These are phyloP conservation scores for Malassezia restricta DNA, from an alignment of 1,284 basidiomycete genomes.

Conservation along the genomic window DNA sequence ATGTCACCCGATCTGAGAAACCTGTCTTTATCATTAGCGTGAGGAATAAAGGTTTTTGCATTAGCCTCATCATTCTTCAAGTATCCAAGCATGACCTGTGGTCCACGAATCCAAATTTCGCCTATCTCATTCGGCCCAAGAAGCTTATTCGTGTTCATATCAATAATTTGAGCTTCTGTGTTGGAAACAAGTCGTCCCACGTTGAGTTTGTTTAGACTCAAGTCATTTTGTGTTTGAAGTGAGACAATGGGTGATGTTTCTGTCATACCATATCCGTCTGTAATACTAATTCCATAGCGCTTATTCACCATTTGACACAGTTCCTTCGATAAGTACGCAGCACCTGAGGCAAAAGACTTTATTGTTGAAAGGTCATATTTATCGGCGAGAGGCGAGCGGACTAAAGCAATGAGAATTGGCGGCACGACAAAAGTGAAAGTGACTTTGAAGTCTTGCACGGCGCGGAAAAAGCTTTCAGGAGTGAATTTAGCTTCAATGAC, in stretches of 20 bases:
- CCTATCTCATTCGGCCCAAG: conserved; percentile 30
- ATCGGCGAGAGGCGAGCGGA: conserved; percentile 28
- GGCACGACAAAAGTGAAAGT: conserved; percentile 44
- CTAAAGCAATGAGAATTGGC: conserved; percentile 39
- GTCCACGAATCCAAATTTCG: conserved; percentile 37
- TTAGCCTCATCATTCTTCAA: conserved; percentile 40
- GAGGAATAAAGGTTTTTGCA: conserved; percentile 21
- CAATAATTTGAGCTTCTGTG: conserved; percentile 33
- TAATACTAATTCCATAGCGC: conserved; percentile 28
- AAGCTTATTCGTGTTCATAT: conserved; percentile 19
- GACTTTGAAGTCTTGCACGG: conserved; percentile 26
- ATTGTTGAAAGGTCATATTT: conserved; percentile 35
- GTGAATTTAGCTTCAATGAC: conserved; percentile 32
- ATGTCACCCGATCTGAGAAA: conserved; percentile 41
- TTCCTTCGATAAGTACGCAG: conserved; percentile 29
- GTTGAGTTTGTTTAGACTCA: conserved; percentile 19
- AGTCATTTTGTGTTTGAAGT: conserved; percentile 30
- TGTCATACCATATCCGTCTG: conserved; percentile 19
- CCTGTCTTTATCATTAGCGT: conserved; percentile 13
- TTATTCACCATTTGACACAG: conserved; percentile 26
- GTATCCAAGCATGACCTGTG: conserved; percentile 44
- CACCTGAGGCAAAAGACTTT: conserved; percentile 34
- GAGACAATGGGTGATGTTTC: conserved; percentile 31
- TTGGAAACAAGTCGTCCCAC: conserved; percentile 35
- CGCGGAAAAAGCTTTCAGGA: conserved; percentile 31